Base-by-base conservation (phyloP, 2,329 filamentous ascomycete genomes). In the Nigrospora oryzae region DNA sequence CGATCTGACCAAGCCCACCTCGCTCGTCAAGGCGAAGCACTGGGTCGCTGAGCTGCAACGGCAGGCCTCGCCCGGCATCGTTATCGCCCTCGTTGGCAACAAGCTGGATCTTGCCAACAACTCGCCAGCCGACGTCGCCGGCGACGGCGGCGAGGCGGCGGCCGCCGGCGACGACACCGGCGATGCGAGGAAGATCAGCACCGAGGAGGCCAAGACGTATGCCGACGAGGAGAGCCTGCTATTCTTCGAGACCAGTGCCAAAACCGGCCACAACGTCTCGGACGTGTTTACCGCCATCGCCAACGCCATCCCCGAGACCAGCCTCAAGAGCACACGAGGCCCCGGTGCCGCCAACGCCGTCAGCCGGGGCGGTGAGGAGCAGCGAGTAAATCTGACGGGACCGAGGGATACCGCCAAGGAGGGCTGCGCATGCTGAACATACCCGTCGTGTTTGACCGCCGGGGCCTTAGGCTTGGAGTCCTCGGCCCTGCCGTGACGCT, bases 281-380 rank as follows among this genome's bases (percentile, higher is more conserved):
- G 91, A 96, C 57, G 93, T 98, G 31, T 98, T 98, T 63, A 96
- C 90, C 38, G 93, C 93, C 31, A 98, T 98, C 62, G 93, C 93
- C 48, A 97, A 97, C 62, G 89, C 90, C 36, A 98, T 98, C 58
- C 93, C 93, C 2, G 93, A 98, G 74, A 95, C 89, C 43, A 95
- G 89, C 51, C 71, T 97, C 63, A 97, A 97, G 79, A 90, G 84
- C 42, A 79, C 86, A 32, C 80, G 89, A 55, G 86, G 86, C n/a
- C 72, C 77, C 15, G 83, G 81, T 40, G 74, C 80, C 15, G 70
- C 75, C 46, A 74, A 72, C 52, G 69, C 75, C 45, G 72, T 77
- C 58, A 77, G 79, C 64, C 65, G 81, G 59, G 69, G 71, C 60
- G 68, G 75, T 46, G 75, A 86, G 63, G 79, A 90, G 67, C 74